These are phyloP conservation scores for Rubia peregrina DNA, from an alignment of 305 asterid genomes.

Conservation along the genomic window DNA sequence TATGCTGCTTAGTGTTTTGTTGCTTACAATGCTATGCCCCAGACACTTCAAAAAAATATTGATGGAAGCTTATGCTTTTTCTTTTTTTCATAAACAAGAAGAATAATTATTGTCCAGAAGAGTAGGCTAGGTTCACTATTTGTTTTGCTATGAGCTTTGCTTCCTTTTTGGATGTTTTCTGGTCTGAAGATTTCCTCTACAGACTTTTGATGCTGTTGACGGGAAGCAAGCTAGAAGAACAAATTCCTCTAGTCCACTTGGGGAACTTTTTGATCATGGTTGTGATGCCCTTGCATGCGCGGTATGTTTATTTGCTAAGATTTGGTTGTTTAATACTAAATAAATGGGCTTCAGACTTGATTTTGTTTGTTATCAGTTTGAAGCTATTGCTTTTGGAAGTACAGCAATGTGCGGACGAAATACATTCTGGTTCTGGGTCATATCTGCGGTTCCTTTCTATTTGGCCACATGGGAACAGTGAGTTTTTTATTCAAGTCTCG, in stretches of 20 bases:
- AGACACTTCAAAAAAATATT: neutral
- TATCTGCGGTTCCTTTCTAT: slow-evolving; percentile 83
- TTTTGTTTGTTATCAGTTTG: slow-evolving; percentile 46
- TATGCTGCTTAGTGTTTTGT: neutral
- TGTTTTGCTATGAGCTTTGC: slow-evolving; percentile 17
- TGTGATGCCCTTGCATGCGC: slow-evolving; percentile 99
- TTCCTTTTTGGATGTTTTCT: slow-evolving; percentile 13
- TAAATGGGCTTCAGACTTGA: slow-evolving; percentile 13
- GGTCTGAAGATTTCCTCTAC: slow-evolving; percentile 17
- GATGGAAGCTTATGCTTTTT: neutral
- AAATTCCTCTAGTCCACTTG: slow-evolving; percentile 89
- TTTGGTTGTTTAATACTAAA: slow-evolving; percentile 13
- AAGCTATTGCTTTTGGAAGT: slow-evolving; percentile 34
- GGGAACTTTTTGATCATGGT: slow-evolving; percentile 96
- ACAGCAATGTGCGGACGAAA: slow-evolving; percentile 65
- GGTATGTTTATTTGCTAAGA: slow-evolving; percentile 39
- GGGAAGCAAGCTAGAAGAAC: slow-evolving; percentile 98
- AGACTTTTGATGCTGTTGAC: slow-evolving; percentile 98
- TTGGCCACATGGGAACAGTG: slow-evolving; percentile 87
- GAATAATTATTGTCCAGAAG: neutral
- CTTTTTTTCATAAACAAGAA: neutral
- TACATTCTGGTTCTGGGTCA: slow-evolving; percentile 87
- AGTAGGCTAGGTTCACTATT: neutral
- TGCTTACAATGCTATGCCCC: neutral
- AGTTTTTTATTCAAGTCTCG: slow-evolving; percentile 9